Evolutionary conservation across 495 filamentous ascomycete genomes (phyloP), one percentile per base, ranked within the genome.

Genomic region (Aspergillus bertholletiae): DNA sequence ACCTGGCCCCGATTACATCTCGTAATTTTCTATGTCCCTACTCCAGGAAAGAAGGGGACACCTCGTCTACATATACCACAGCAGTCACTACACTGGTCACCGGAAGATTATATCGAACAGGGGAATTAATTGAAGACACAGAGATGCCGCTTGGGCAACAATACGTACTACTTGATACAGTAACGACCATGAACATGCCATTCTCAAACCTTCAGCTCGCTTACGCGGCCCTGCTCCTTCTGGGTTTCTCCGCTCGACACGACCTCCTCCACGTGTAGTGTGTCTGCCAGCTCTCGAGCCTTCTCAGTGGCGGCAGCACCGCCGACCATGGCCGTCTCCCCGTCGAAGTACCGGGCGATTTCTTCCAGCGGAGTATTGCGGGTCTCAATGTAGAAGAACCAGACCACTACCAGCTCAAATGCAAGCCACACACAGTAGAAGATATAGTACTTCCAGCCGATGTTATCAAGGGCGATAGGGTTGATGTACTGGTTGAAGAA

Each of bases 311-410:
- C 72, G 30, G 61, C 65, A 40, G 47, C 68, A 32, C 74, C 74
- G 43, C 73, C 76, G 12, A 79, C 74, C 34, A 76, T 65, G 37
- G 82, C 82, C 0, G 72, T 67, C 12, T 84, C 77, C 28, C 83
- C 81, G 47, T 84, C 83, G 59, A 86, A 83, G 65, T 81, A 70
- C 68, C 76, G 78, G 53, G 76, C 79, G 7, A 88, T 80, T 67
- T 86, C 85, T 71, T 87, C 85, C 46, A 87, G 77, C 15, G 83
- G 83, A 13, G 79, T 79, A 47, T 83, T 81, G 55, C 77, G 78
- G 43, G 84, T 88, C 72, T 88, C 84, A 49, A 85, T 73, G 59
- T 84, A 88, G 72, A 83, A 81, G 72, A 83, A 80, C 72, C 77
- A 87, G 44, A 86, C 81, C 37, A 85, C 81, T 44, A 62, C 30